A percentile compares a stretch with the other conserved stretches of the same genome.
phyloP scores from a whole-genome alignment of 768 basidiomycete species.

The Agrocybe pediades region DNA sequence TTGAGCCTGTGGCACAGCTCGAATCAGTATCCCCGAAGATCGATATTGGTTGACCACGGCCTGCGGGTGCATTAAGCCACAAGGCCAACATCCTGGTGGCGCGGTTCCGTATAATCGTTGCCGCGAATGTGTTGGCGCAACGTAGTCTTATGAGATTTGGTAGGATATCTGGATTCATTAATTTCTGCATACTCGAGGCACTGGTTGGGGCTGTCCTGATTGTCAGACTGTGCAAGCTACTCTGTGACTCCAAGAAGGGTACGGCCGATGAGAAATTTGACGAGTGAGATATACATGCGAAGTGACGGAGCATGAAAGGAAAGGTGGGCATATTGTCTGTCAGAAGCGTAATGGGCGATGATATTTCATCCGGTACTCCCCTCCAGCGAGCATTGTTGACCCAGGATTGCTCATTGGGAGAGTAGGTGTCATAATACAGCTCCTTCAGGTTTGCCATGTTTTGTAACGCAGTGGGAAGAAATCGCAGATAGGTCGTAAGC shows the following conservation, averaged over 20 bases:
- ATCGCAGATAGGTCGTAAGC: background rate
- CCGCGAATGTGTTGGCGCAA: no score
- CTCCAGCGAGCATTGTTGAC: background rate
- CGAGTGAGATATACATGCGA: background rate
- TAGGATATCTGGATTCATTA: no score
- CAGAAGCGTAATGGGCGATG: background rate
- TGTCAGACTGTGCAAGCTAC: background rate
- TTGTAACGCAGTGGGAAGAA: background rate
- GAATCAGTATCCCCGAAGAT: no score
- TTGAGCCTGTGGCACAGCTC: no score
- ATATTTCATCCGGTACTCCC: background rate
- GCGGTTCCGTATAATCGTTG: no score
- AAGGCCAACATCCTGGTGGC: no score
- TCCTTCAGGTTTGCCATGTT: background rate
- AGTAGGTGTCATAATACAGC: background rate
- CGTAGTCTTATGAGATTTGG: no score
- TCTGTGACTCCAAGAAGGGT: background rate
- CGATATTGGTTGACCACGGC: no score
- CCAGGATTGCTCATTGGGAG: background rate
- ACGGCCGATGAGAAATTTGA: background rate
- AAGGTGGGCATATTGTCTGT: background rate
- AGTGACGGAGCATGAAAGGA: background rate
- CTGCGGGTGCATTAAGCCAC: no score
- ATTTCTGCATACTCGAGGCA: no score
- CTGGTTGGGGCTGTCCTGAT: no score